Evolutionary conservation across 1,139 yeast species (phyloP), one percentile per base, ranked within the genome.

Genomic region (Protomyces inouyei): DNA sequence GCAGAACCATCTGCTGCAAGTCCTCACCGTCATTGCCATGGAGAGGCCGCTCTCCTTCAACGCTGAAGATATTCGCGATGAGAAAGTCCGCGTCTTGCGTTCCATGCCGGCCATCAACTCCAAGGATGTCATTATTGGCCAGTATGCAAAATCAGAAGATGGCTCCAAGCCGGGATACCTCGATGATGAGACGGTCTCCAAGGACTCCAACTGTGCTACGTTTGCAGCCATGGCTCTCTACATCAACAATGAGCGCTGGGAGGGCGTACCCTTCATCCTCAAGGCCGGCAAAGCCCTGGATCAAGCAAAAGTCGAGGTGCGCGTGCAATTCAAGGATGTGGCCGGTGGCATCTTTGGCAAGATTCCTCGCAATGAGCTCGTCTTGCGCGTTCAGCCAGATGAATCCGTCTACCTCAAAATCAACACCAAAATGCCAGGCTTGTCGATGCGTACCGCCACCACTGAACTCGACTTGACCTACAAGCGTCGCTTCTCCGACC

Each of bases 1-100:
- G 91, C 99, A 93, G 79, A 93, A 93, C 81, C 99, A 93, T 78
- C 78, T 93, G 73, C 81, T 93, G 73, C 99, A 93, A 79, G 95
- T 93, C 35, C 79, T 93, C 74, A 91, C 98, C 6, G 78, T 95
- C 68, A 79, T 93, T 69, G 90, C 97, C 64, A 92, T 93, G 97
- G 98, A 93, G 75, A 84, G 96, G 76, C 98, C 99, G 14, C 86
- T 83, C 28, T 84, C 93, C 21, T 87, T 87, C 72, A 90, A 87
- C 71, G 90, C 98, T 14, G 98, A 93, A 79, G 87, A 93, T 52
- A 85, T 93, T 67, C 87, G 98, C 77, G 97, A 93, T 76, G 98
- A 91, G 76, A 93, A 93, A 77, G 98, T 93, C 68, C 87, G 89
- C 77, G 90, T 93, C 2, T 82, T 93, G 73, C 89, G 89, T 76